Evolutionary conservation across 768 basidiomycete species (phyloP).

Genomic region (Austroboletus eburneus): DNA sequence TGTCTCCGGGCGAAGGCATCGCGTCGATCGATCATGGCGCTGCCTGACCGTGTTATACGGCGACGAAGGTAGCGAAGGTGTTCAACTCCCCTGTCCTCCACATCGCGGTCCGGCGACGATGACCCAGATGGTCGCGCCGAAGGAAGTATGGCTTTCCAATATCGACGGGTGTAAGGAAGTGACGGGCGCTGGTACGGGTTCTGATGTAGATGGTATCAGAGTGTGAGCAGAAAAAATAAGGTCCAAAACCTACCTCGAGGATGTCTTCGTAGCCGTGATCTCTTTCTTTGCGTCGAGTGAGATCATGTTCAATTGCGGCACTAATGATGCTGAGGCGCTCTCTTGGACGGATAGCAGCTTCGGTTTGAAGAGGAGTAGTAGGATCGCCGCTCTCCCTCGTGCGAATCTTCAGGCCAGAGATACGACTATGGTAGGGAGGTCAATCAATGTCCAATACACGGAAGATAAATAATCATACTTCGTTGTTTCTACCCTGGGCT

Average conservation of each 20-base stretch:
- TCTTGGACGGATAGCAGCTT: constrained; percentile 55
- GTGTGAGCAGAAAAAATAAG: not conserved
- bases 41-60: constrained; percentile 81
- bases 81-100: constrained; percentile 21
- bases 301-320: constrained; percentile 54
- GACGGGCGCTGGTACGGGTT: constrained; percentile 67
- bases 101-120: constrained; percentile 21
- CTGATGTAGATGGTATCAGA: constrained; percentile 33
- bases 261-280: constrained; percentile 86
- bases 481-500: constrained; percentile 37
- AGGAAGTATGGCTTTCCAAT: constrained; percentile 61
- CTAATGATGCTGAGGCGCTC: constrained; percentile 58
- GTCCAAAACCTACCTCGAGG: constrained; percentile 57
- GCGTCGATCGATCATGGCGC: constrained; percentile 71
- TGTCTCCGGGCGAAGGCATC: constrained; percentile 27
- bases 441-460: not conserved
- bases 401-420: constrained; percentile 51
- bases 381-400: constrained; percentile 42
- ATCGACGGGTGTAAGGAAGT: constrained; percentile 52
- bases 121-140: constrained; percentile 32
- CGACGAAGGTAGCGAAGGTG: constrained; percentile 48
- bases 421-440: constrained; percentile 32
- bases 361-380: constrained; percentile 36
- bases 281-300: constrained; percentile 62
- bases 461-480: constrained; percentile 4